A percentile compares a stretch with the other conserved stretches of the same genome.
These are phyloP conservation scores for Cryptococcus hybrid DNA, from an alignment of 1,284 basidiomycete genomes.

Conservation along the genomic window DNA sequence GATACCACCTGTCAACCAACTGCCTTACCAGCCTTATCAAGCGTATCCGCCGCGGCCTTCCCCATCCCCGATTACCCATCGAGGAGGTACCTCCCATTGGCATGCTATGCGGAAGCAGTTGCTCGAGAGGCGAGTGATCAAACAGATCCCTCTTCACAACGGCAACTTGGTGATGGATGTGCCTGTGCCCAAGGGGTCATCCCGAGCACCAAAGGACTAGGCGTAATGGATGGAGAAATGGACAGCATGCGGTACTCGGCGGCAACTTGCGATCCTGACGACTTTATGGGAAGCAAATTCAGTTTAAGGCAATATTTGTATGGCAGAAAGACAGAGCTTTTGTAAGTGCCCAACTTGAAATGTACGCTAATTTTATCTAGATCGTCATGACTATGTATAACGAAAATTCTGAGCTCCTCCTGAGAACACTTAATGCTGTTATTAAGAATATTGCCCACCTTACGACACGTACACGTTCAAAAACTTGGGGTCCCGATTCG, in stretches of 20 bases:
- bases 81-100: slow-evolving; percentile 40
- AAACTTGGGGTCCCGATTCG: slow-evolving; percentile 89
- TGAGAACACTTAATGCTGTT: slow-evolving; percentile 85
- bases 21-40: slow-evolving; percentile 7
- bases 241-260: slow-evolving; percentile 67
- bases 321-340: slow-evolving; percentile 84
- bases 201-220: slow-evolving; percentile 52
- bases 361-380: slow-evolving; percentile 13
- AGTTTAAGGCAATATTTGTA: slow-evolving; percentile 77
- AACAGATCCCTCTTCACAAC: slow-evolving; percentile 74
- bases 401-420: slow-evolving; percentile 84
- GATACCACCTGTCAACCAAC: slow-evolving; percentile 6
- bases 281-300: slow-evolving; percentile 60
- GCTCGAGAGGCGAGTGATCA: slow-evolving; percentile 57
- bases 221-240: slow-evolving; percentile 69
- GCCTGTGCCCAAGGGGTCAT: slow-evolving; percentile 72
- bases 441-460: slow-evolving; percentile 88
- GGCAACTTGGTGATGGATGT: slow-evolving; percentile 82
- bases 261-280: slow-evolving; percentile 56
- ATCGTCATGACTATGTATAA: slow-evolving; percentile 97
- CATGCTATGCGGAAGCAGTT: slow-evolving; percentile 38
- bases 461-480: slow-evolving; percentile 73
- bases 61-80: slow-evolving; percentile 15
- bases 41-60: slow-evolving; percentile 10
- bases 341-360: slow-evolving; percentile 25